phyloP scores from a whole-genome alignment of 306 rosid species.

The Lathyrus sativus region DNA sequence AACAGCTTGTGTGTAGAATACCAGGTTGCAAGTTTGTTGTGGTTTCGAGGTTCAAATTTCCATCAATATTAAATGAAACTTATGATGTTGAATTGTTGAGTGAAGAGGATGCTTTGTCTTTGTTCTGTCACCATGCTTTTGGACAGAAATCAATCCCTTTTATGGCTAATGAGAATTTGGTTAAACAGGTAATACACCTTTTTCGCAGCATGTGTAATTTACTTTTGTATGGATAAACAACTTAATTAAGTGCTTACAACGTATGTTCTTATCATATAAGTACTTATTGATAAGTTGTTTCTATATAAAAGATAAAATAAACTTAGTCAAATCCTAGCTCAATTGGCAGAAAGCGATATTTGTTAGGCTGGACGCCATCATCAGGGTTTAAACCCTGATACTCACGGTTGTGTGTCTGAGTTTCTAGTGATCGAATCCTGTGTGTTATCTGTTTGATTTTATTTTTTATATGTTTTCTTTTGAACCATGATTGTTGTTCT shows the following conservation, averaged over 20 bases:
- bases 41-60: constrained; percentile 71
- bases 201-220: neutral
- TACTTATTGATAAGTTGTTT: neutral
- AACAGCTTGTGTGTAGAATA: constrained; percentile 53
- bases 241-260: neutral
- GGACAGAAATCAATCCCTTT: constrained; percentile 73
- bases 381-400: too few relatives aligned
- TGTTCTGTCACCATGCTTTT: constrained; percentile 90
- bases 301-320: neutral
- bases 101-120: constrained; percentile 67
- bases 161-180: constrained; percentile 59
- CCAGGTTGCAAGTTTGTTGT: constrained; percentile 76
- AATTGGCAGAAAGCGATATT: too few relatives aligned
- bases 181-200: constrained; percentile 65
- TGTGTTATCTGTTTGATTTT: neutral
- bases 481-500: neutral
- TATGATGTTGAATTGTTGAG: constrained; percentile 72
- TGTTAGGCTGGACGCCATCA: too few relatives aligned
- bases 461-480: neutral
- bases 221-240: neutral
- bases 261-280: neutral
- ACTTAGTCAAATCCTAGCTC: too few relatives aligned
- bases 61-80: constrained; percentile 41
- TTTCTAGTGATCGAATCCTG: neutral
- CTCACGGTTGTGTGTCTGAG: too few relatives aligned